Percentiles rank a stretch among this genome's conserved stretches.
Evolutionary conservation across 352 stramenopile species (phyloP).

Genomic region (Elongisporangium anandrum): DNA sequence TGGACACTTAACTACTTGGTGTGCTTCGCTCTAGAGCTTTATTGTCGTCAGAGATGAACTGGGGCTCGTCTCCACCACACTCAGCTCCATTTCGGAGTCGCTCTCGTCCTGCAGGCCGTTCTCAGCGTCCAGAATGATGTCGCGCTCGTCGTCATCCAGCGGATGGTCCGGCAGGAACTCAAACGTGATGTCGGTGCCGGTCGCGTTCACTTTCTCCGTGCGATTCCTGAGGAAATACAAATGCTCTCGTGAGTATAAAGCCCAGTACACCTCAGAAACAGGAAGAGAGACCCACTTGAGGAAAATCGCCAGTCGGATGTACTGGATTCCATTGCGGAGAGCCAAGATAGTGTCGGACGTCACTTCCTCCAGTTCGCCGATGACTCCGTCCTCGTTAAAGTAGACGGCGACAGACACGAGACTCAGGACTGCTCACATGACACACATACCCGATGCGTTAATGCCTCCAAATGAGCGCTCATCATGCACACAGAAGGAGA

Average conservation of each 20-base stretch:
- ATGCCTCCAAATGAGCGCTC: not conserved
- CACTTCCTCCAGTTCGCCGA: constrained; percentile 82
- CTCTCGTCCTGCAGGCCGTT: constrained; percentile 30
- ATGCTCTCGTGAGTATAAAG: not conserved
- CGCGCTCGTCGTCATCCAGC: constrained; percentile 26
- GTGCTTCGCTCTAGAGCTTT: constrained; percentile 1
- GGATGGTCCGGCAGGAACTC: constrained; percentile 29
- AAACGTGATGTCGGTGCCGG: constrained; percentile 66
- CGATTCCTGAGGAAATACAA: constrained; percentile 52
- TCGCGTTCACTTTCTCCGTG: constrained; percentile 32
- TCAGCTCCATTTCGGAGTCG: constrained; percentile 7
- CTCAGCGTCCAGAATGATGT: constrained; percentile 49
- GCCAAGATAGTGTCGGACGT: constrained; percentile 69
- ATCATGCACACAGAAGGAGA: not conserved
- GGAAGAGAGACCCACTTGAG: constrained; percentile 49
- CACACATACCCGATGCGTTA: constrained; percentile 1
- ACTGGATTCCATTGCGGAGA: constrained; percentile 77
- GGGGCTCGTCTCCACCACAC: not conserved
- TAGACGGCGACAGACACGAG: constrained; percentile 77
- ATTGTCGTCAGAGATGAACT: not conserved
- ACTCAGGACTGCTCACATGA: constrained; percentile 72
- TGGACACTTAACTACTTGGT: constrained; percentile 1
- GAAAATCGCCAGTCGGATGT: constrained; percentile 77
- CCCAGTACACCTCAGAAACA: not conserved
- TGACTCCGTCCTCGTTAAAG: constrained; percentile 78